phyloP scores from a whole-genome alignment of 352 stramenopile species.

The Globisporangium ultimum region DNA sequence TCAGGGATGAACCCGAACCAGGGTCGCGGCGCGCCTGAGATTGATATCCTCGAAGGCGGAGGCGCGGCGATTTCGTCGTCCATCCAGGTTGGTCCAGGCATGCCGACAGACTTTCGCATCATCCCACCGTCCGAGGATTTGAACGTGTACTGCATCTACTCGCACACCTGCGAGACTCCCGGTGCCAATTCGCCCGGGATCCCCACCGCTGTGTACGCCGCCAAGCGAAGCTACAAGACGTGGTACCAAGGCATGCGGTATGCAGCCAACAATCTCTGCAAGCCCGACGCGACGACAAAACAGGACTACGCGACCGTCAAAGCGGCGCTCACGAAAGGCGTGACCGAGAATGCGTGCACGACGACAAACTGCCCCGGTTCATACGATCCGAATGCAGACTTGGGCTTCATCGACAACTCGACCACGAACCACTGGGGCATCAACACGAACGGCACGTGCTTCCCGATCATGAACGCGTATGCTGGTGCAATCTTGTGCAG shows the following conservation, averaged over 20 bases:
- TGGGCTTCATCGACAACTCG: conserved; percentile 31
- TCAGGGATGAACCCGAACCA: conserved; percentile 72
- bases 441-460: conserved; percentile 64
- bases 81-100: conserved; percentile 79
- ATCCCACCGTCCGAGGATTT: conserved; percentile 12
- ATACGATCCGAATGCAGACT: conserved; percentile 49
- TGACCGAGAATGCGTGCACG: conserved; percentile 51
- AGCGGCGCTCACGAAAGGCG: conserved; percentile 26
- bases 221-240: conserved; percentile 48
- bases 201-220: conserved; percentile 34
- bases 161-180: conserved; percentile 28
- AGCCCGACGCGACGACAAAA: conserved; percentile 5
- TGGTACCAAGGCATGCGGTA: conserved; percentile 74
- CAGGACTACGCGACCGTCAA: conserved; percentile 40
- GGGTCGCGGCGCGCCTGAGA: conserved; percentile 85
- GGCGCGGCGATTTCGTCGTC: conserved; percentile 81
- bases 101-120: conserved; percentile 50
- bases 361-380: conserved; percentile 36
- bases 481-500: conserved; percentile 52
- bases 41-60: conserved; percentile 91
- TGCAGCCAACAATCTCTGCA: conserved; percentile 55
- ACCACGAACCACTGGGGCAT: conserved; percentile 42
- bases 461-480: conserved; percentile 59
- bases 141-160: conserved; percentile 35
- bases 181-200: conserved; percentile 45